Conservation (phyloP, 495 filamentous ascomycete species). For the Thozetella sp. region DNA sequence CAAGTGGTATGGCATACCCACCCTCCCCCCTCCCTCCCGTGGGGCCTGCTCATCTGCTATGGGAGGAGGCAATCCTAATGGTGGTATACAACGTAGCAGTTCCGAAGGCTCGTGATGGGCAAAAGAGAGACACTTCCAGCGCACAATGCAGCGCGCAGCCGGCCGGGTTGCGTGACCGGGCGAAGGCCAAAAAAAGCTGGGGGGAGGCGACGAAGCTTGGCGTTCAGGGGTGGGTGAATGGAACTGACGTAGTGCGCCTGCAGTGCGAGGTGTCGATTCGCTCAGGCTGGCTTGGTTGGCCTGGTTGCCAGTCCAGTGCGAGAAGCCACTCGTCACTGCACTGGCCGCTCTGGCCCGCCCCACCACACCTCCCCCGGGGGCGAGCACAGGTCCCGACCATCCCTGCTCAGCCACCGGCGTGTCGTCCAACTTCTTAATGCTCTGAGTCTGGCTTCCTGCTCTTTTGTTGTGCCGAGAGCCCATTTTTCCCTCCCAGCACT, state of each 20-base stretch:
- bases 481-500: background rate
- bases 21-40: no score
- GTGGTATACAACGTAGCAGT: background rate
- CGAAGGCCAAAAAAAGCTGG: background rate
- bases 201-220: constrained; percentile 3
- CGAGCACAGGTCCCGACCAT: constrained; percentile 4
- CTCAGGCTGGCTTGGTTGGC: background rate
- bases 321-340: background rate
- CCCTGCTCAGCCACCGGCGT: constrained; percentile 25
- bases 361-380: no score
- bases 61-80: no score
- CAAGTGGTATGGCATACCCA: no score
- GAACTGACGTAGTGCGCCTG: background rate
- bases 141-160: background rate
- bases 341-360: no score
- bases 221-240: background rate
- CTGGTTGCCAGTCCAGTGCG: background rate
- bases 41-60: no score
- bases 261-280: constrained; percentile 1
- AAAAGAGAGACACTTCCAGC: background rate
- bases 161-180: background rate
- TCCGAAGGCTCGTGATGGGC: background rate
- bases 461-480: background rate
- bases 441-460: background rate
- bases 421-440: constrained; percentile 20